Evolutionary conservation across 2,329 filamentous ascomycete genomes (phyloP), one percentile per base, ranked within the genome.

Genomic region (Aureobasidium leucospermi): DNA sequence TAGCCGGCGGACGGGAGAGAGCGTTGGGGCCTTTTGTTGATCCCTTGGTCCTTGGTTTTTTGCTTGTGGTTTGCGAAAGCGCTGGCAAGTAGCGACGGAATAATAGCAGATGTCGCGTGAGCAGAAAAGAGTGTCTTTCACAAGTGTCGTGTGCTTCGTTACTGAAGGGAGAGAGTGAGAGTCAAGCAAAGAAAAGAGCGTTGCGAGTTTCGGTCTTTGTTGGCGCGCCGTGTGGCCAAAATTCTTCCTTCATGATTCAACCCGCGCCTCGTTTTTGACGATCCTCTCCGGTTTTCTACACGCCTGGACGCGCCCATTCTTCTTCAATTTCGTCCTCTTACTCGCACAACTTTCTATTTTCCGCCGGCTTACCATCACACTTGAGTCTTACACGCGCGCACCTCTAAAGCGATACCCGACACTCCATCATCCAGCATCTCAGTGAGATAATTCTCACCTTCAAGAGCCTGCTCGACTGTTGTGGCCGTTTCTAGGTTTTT

Each of bases 111-210:
- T 57, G 51, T 55, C 51, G 51, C 51, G 51, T 43, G 51, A 55
- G 51, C 51, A 55, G 31, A 55, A 55, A 42, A 34, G 51, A 55
- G 16, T 43, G 51, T 42, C 38, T 38, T 55, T 41, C 36, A 38
- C 11, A 11, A 10, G 48, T 47, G 55, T 58, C 55, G 55, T 58
- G 55, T 58, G 55, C 55, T 39, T 47, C 32, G 36, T 56, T 56
- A 56, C 52, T 56, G 39, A 7, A 56, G 41, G 23, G 19, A 42
- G 42, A 23, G 16, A 28, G 2, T 8, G 42, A 42, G 34, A 38
- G 29, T 36, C 31, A 4, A 43, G 38, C 38, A 43, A n/a, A 47
- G 10, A 56, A 56, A 56, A 56, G 29, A 55, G 51, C 51, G 38
- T 55, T 49, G 48, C 39, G 41, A 45, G 29, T 38, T 56, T 56